Evolutionary conservation across 768 basidiomycete species (phyloP).

Genomic region (Tricholoma bakamatsutake): DNA sequence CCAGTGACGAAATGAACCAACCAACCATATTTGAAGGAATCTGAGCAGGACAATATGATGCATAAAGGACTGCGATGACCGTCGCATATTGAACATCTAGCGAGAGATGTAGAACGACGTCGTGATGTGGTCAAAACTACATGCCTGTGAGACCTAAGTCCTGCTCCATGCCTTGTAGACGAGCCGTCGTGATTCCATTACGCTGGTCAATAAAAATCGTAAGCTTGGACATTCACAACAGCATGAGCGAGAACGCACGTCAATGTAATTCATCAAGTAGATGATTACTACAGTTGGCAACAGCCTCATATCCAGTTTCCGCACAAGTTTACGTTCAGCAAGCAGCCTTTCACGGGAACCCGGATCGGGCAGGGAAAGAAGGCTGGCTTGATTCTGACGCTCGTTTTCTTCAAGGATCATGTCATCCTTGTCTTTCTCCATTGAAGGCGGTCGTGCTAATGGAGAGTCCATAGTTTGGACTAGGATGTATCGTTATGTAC

Average conservation of each 20-base stretch:
- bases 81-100: conserved; percentile 18
- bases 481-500: neutral
- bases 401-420: conserved; percentile 12
- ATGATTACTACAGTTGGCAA: conserved; percentile 56
- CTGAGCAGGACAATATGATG: conserved; percentile 56
- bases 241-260: conserved; percentile 34
- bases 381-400: neutral
- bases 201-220: conserved; percentile 24
- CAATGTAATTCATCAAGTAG: conserved; percentile 66
- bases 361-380: conserved; percentile 11
- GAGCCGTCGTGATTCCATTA: conserved; percentile 41
- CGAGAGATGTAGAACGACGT: neutral
- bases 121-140: no score
- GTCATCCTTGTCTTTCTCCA: conserved; percentile 15
- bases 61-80: conserved; percentile 48
- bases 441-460: neutral
- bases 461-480: neutral
- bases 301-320: conserved; percentile 50
- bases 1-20: conserved; percentile 7
- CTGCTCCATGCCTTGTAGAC: conserved; percentile 44
- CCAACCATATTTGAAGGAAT: conserved; percentile 70
- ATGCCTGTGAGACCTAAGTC: conserved; percentile 41
- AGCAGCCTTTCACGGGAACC: conserved; percentile 26
- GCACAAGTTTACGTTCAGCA: conserved; percentile 40
- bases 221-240: neutral